A percentile compares a stretch with the other conserved stretches of the same genome.
Conservation (phyloP, 768 basidiomycete species). For the Holtermannia corniformis region DNA sequence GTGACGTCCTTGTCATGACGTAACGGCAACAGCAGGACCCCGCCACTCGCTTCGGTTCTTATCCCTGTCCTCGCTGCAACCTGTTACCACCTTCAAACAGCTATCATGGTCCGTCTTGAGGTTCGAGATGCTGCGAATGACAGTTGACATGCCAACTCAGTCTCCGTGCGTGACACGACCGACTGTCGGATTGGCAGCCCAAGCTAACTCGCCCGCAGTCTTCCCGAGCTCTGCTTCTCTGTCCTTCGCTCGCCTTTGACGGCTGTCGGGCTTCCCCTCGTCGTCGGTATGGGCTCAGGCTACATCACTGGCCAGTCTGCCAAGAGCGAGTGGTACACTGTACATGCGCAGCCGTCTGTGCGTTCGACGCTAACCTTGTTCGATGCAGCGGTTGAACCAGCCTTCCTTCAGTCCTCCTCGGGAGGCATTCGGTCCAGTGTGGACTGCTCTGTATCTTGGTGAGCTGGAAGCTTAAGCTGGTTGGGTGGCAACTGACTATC, state of each 20-base stretch:
- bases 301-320: constrained; percentile 47
- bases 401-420: constrained; percentile 48
- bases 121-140: no score
- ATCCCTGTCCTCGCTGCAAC: no score
- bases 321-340: constrained; percentile 54
- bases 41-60: no score
- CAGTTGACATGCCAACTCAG: no score
- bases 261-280: constrained; percentile 51
- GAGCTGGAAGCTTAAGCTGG: background rate
- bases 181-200: no score
- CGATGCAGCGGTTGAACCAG: background rate
- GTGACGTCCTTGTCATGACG: no score
- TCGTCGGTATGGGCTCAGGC: constrained; percentile 51
- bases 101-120: no score
- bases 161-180: no score
- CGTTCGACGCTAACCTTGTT: background rate
- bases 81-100: no score
- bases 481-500: constrained; percentile 23
- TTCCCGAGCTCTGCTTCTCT: constrained; percentile 50
- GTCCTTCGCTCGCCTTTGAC: constrained; percentile 44
- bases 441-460: constrained; percentile 49
- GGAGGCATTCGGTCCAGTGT: constrained; percentile 53
- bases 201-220: constrained; percentile 33
- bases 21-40: no score
- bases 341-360: constrained; percentile 30